These are phyloP conservation scores for Penstemon newberryi DNA, from an alignment of 257 asterid species.

Conservation along the genomic window DNA sequence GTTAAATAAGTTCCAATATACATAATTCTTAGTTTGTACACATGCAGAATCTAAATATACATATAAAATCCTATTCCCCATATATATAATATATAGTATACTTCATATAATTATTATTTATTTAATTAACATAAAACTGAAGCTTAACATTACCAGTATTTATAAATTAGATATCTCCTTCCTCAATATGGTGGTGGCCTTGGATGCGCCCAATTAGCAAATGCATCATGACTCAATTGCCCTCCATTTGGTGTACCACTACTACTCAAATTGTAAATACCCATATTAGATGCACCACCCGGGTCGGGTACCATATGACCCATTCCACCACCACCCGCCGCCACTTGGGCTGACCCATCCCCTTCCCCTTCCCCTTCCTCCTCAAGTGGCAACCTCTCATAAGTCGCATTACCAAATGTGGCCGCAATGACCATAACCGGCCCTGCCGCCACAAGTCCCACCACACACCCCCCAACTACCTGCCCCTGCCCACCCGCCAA, in stretches of 20 bases:
- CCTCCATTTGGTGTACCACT: conserved; percentile 37
- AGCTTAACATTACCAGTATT: too few species aligned
- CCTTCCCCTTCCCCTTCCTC: conserved; percentile 41
- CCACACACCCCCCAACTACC: conserved; percentile 68
- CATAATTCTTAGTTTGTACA: too few species aligned
- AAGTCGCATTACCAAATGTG: conserved; percentile 61
- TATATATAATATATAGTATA: too few species aligned
- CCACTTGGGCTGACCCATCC: conserved; percentile 5
- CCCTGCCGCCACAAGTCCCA: conserved; percentile 66
- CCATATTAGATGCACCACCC: not conserved
- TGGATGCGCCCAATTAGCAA: conserved; percentile 49
- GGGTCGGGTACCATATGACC: too few species aligned
- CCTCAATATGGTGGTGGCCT: conserved; percentile 28
- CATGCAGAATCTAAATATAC: too few species aligned
- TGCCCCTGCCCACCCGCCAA: conserved; percentile 69
- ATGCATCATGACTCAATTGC: conserved; percentile 53
- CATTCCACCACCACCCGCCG: not conserved
- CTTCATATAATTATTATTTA: too few species aligned
- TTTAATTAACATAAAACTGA: too few species aligned
- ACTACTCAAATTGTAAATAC: conserved; percentile 36
- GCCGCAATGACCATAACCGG: conserved; percentile 65
- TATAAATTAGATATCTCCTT: too few species aligned
- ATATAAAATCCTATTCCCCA: too few species aligned
- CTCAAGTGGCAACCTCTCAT: conserved; percentile 61
- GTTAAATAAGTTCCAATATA: too few species aligned